Evolutionary conservation across 768 basidiomycete genomes (phyloP).

Genomic region (Cubamyces lactineus): DNA sequence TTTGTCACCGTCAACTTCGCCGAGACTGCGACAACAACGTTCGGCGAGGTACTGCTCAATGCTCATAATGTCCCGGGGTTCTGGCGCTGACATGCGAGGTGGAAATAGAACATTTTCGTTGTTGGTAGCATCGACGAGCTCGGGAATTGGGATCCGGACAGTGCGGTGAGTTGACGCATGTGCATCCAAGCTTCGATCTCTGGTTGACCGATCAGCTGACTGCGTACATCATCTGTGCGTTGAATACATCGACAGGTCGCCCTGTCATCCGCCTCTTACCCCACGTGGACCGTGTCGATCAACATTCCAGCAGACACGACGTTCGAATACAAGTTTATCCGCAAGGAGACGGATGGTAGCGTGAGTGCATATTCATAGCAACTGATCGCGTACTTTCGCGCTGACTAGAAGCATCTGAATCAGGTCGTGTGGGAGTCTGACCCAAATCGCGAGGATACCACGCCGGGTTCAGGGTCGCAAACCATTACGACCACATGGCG

Average conservation of each 20-base stretch:
- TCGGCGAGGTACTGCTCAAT: conserved; percentile 49
- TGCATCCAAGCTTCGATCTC: neutral
- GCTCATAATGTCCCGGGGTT: neutral
- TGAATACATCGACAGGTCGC: conserved; percentile 44
- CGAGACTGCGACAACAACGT: conserved; percentile 58
- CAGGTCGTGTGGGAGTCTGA: conserved; percentile 66
- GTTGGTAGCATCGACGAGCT: conserved; percentile 59
- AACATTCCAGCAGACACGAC: conserved; percentile 50
- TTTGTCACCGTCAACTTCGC: conserved; percentile 50
- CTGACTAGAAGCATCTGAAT: neutral
- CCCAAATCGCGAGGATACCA: conserved; percentile 55
- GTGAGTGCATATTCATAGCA: conserved; percentile 37
- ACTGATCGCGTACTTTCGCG: neutral
- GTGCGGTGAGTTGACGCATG: conserved; percentile 42
- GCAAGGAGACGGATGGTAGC: conserved; percentile 54
- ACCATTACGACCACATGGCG: conserved; percentile 50
- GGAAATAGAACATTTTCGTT: conserved; percentile 58
- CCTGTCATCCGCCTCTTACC: conserved; percentile 55
- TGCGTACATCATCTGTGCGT: neutral
- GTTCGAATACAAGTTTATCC: conserved; percentile 66
- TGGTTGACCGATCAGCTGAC: neutral
- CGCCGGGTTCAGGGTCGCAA: conserved; percentile 44
- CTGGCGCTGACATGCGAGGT: neutral
- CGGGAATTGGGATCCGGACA: conserved; percentile 52
- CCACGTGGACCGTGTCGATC: conserved; percentile 56